These are phyloP conservation scores for Ensete ventricosum DNA, from an alignment of 176 grass and related monocot genomes.

Conservation along the genomic window DNA sequence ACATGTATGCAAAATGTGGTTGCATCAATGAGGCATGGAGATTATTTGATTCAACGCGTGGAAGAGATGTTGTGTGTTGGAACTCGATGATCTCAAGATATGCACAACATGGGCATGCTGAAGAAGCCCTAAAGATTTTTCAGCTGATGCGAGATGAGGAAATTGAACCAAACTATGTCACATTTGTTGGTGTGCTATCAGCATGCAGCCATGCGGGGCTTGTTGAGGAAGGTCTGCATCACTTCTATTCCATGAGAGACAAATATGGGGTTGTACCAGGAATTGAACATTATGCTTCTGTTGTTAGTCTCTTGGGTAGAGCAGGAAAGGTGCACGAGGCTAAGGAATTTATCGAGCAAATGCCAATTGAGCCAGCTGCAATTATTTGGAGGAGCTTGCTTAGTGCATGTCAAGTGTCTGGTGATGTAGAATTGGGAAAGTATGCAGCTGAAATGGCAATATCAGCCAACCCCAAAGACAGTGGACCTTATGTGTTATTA, in stretches of 20 bases:
- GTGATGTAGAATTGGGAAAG: constrained; percentile 56
- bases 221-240: constrained; percentile 44
- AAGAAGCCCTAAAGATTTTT: constrained; percentile 58
- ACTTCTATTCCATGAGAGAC: constrained; percentile 56
- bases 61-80: constrained; percentile 61
- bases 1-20: constrained; percentile 89
- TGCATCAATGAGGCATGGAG: constrained; percentile 50
- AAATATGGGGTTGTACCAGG: constrained; percentile 51
- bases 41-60: constrained; percentile 50
- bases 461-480: constrained; percentile 44
- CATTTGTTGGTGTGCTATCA: constrained; percentile 62
- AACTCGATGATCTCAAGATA: constrained; percentile 79
- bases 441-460: constrained; percentile 57
- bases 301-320: constrained; percentile 65
- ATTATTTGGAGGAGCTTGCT: constrained; percentile 69
- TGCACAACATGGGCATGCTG: constrained; percentile 52
- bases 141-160: constrained; percentile 40
- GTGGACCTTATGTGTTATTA: constrained; percentile 49
- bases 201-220: constrained; percentile 71
- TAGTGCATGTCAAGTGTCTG: constrained; percentile 51
- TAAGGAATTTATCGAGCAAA: constrained; percentile 51
- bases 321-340: constrained; percentile 52
- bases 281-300: constrained; percentile 63
- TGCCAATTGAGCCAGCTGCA: constrained; percentile 53
- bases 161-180: constrained; percentile 66